Conservation (phyloP, 805 yeast genomes). For the Candida methanosorbosa region DNA sequence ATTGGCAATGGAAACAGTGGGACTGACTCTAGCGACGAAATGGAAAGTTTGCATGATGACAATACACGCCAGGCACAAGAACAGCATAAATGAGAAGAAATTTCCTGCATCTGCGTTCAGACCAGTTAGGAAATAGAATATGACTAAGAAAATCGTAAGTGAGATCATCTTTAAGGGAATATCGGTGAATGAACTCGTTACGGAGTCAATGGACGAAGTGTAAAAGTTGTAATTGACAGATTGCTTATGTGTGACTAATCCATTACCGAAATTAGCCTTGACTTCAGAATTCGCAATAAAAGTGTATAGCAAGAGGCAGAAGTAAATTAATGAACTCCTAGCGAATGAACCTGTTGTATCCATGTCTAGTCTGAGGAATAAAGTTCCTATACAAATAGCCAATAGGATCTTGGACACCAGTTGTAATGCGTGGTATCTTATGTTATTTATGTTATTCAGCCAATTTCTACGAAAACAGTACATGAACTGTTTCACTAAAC, state of each 20-base stretch:
- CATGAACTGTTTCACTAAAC: conserved; percentile 39
- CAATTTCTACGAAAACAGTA: conserved; percentile 42
- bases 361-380: conserved; percentile 44
- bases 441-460: conserved; percentile 50
- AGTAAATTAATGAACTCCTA: conserved; percentile 57
- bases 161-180: conserved; percentile 51
- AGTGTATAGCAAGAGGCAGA: conserved; percentile 44
- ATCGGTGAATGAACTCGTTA: conserved; percentile 52
- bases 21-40: conserved; percentile 37
- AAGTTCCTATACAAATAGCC: conserved; percentile 56
- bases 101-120: conserved; percentile 40
- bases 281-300: conserved; percentile 42
- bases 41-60: conserved; percentile 42
- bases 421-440: conserved; percentile 37
- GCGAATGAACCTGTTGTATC: conserved; percentile 51
- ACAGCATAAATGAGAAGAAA: conserved; percentile 43
- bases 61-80: conserved; percentile 32
- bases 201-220: conserved; percentile 66
- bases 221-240: conserved; percentile 56
- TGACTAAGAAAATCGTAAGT: conserved; percentile 34
- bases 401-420: conserved; percentile 41
- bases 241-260: conserved; percentile 63
- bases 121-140: conserved; percentile 43
- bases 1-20: conserved; percentile 40
- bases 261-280: conserved; percentile 34